Evolutionary conservation across 495 filamentous ascomycete species (phyloP), one percentile per base, ranked within the genome.

Genomic region (Podospora pseudopauciseta): DNA sequence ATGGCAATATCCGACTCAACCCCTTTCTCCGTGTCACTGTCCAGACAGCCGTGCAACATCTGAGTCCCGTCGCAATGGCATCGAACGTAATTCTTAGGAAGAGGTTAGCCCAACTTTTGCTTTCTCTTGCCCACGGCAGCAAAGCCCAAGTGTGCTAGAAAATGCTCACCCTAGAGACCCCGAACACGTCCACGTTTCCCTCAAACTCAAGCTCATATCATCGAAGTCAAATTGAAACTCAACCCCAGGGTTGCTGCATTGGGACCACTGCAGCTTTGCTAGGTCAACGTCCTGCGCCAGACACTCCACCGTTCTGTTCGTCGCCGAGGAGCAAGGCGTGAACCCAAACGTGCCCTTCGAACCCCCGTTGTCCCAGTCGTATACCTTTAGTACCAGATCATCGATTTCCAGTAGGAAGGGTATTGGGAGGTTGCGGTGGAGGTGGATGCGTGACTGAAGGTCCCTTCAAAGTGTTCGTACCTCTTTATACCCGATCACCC

Each of bases 361-460:
- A 18, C 72, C 72, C 55, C 72, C 72, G 54, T 66, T 71, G 72
- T 73, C 72, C 69, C 68, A 71, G 65, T 73, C 55, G 69, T 67
- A 66, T 65, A 73, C 69, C 59, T 71, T 73, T 59, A 73, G 67
- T 32, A 69, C 58, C 32, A 73, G 65, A 49, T 73, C 66, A 57
- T 73, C 67, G 26, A 73, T 73, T 9, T 73, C 72, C 72, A 71
- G 59, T 69, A 73, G 13, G 71, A 66, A 63, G 39, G 55, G 39
- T 34, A 58, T 20, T 39, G 55, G 30, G 69, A 67, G 44, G 26
- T 26, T 58, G n/a, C 5, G 5, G 78, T 9, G 87, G 86, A 59
- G 87, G 87, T 9, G 87, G 87, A n/a, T 90, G 86, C 71, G 82
- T 89, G 28, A 84, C 76, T 7, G 75, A 75, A 57, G 87, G 87